Conservation (phyloP, 371 early-diverging fungal species). For the Mucor sp. region DNA sequence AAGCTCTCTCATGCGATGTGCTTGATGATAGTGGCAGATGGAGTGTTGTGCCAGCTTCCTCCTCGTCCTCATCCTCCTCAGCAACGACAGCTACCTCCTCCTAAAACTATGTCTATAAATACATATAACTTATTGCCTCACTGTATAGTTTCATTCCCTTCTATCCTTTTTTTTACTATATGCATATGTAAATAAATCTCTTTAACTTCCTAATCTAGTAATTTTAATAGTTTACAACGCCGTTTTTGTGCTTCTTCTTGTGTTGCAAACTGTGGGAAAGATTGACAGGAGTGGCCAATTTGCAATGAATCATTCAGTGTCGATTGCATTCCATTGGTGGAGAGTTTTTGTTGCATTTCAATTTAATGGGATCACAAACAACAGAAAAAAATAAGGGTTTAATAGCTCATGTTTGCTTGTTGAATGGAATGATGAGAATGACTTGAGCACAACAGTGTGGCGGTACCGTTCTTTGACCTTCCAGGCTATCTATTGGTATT, state of each 20-base stretch:
- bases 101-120: neutral
- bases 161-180: neutral
- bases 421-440: neutral
- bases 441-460: neutral
- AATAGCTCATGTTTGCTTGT: neutral
- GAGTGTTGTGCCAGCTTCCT: constrained; percentile 22
- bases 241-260: neutral
- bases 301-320: constrained; percentile 17
- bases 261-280: constrained; percentile 15
- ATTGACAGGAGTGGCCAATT: constrained; percentile 16
- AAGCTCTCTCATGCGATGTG: constrained; percentile 30
- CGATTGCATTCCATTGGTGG: constrained; percentile 8
- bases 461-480: neutral
- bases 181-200: constrained; percentile 3
- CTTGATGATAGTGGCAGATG: constrained; percentile 21
- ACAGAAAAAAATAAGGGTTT: neutral
- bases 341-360: neutral
- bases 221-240: neutral
- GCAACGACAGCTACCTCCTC: neutral
- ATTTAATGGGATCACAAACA: neutral
- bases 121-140: neutral
- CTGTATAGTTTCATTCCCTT: constrained; percentile 1
- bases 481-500: neutral
- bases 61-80: neutral
- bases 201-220: constrained; percentile 6